A percentile compares a stretch with the other conserved stretches of the same genome.
phyloP scores from a whole-genome alignment of 305 asterid genomes.

The Rubia tinctorum region DNA sequence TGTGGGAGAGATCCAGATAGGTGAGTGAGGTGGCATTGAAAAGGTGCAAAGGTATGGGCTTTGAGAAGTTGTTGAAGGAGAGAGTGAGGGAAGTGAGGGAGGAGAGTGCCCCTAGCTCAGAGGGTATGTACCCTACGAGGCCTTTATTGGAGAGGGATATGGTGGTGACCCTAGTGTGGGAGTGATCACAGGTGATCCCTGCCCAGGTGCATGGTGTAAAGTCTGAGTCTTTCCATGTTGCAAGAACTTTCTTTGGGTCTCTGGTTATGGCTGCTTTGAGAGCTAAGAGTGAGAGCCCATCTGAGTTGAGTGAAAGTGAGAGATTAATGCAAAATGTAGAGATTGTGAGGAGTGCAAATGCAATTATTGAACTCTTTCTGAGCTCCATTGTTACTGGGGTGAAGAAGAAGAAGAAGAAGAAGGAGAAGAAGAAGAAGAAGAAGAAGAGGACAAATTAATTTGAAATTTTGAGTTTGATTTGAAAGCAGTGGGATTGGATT shows the following conservation, averaged over 20 bases:
- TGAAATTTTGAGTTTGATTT: slow-evolving; percentile 32
- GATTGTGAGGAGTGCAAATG: slow-evolving; percentile 27
- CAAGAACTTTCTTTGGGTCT: slow-evolving; percentile 60
- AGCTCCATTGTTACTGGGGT: slow-evolving; percentile 20
- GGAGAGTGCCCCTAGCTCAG: slow-evolving; percentile 79
- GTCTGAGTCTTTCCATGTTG: slow-evolving; percentile 66
- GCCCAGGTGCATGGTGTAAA: slow-evolving; percentile 75
- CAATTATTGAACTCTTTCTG: slow-evolving; percentile 1
- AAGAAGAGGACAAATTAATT: slow-evolving; percentile 19
- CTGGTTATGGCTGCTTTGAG: slow-evolving; percentile 66
- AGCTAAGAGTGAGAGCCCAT: slow-evolving; percentile 83
- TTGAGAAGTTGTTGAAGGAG: slow-evolving; percentile 40
- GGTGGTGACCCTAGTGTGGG: slow-evolving; percentile 48
- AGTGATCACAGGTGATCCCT: slow-evolving; percentile 68
- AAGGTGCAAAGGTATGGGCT: slow-evolving; percentile 36
- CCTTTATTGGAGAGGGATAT: slow-evolving; percentile 56
- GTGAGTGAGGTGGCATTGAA: slow-evolving; percentile 38
- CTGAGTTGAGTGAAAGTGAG: slow-evolving; percentile 52
- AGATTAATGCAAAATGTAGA: slow-evolving; percentile 35
- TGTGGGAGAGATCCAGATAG: slow-evolving; percentile 64
- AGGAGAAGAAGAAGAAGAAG: slow-evolving; percentile 21
- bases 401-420: too few relatives aligned
- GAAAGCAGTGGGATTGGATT: slow-evolving; percentile 29
- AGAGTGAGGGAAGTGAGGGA: slow-evolving; percentile 41
- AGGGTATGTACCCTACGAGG: slow-evolving; percentile 87